phyloP scores from a whole-genome alignment of 495 filamentous ascomycete genomes.

The Penicillium bovifimosum region DNA sequence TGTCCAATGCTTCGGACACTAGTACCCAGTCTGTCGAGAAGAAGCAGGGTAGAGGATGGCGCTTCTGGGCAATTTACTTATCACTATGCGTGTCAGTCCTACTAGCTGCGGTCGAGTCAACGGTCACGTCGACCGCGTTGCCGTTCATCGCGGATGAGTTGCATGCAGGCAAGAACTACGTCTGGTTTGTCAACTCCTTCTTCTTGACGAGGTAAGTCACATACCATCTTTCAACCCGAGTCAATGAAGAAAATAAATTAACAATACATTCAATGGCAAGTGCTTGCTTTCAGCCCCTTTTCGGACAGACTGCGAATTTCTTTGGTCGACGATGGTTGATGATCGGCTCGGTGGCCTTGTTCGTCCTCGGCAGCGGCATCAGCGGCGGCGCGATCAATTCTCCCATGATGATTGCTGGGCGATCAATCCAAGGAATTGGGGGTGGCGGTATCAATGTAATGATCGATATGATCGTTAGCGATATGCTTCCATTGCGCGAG shows the following conservation, averaged over 20 bases:
- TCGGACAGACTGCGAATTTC: slow-evolving; percentile 42
- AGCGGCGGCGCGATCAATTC: slow-evolving; percentile 19
- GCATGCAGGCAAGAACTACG: neutral
- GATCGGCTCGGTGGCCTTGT: slow-evolving; percentile 32
- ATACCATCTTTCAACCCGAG: too few species aligned
- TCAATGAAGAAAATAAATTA: too few species aligned
- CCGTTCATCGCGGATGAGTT: neutral
- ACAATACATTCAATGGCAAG: too few species aligned
- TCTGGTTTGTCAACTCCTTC: neutral
- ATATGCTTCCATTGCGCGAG: slow-evolving; percentile 28
- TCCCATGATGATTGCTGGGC: slow-evolving; percentile 23
- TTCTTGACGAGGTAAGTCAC: neutral
- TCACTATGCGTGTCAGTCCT: neutral
- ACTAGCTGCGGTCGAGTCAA: neutral
- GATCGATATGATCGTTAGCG: slow-evolving; percentile 30
- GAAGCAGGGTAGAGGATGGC: too few species aligned
- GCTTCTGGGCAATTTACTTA: neutral
- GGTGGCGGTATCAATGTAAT: slow-evolving; percentile 29
- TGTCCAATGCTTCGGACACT: too few species aligned
- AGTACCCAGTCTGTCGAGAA: too few species aligned
- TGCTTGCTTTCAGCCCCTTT: slow-evolving; percentile 27
- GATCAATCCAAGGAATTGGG: slow-evolving; percentile 34
- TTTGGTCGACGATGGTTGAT: slow-evolving; percentile 46
- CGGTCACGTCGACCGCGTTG: neutral
- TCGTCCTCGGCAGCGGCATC: slow-evolving; percentile 39